Percentiles rank a stretch among this genome's conserved stretches.
phyloP scores from a whole-genome alignment of 2,329 filamentous ascomycete species.

The Cercospora zeae-maydis region DNA sequence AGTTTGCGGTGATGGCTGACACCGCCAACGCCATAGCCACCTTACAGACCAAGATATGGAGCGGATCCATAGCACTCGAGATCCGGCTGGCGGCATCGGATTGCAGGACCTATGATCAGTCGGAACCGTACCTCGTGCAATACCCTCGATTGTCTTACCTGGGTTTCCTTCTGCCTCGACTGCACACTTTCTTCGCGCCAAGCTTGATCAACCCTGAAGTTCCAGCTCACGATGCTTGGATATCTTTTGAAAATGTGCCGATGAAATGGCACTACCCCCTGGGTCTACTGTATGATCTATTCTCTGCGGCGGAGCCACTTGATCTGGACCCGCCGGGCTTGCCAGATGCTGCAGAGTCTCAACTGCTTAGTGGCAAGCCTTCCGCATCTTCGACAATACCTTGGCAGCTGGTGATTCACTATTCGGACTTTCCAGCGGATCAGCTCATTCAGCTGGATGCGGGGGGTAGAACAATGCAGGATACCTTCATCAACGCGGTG shows the following conservation, averaged over 20 bases:
- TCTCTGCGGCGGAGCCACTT: slow-evolving; percentile 55
- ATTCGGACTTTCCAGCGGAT: slow-evolving; percentile 55
- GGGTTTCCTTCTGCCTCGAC: slow-evolving; percentile 59
- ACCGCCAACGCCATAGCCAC: slow-evolving; percentile 31
- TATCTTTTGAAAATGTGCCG: slow-evolving; percentile 65
- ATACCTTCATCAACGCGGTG: slow-evolving; percentile 66
- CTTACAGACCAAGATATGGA: slow-evolving; percentile 54
- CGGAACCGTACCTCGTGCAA: slow-evolving; percentile 60
- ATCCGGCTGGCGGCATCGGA: slow-evolving; percentile 58
- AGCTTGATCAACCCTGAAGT: slow-evolving; percentile 57
- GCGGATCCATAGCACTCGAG: slow-evolving; percentile 57
- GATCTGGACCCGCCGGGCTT: slow-evolving; percentile 23
- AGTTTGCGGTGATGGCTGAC: slow-evolving; percentile 28
- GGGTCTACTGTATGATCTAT: slow-evolving; percentile 66
- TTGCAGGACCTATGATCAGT: slow-evolving; percentile 58
- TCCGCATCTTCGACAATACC: slow-evolving; percentile 42
- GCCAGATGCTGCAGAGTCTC: slow-evolving; percentile 9
- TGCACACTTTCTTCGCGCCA: slow-evolving; percentile 60
- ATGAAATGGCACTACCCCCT: slow-evolving; percentile 70
- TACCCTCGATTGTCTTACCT: slow-evolving; percentile 66
- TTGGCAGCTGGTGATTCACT: slow-evolving; percentile 63
- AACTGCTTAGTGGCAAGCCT: slow-evolving; percentile 8
- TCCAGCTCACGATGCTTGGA: slow-evolving; percentile 55
- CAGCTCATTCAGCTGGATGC: slow-evolving; percentile 57
- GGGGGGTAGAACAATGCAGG: slow-evolving; percentile 56